Base-by-base conservation (phyloP, 2,329 filamentous ascomycete genomes). In the Colletotrichum horii region DNA sequence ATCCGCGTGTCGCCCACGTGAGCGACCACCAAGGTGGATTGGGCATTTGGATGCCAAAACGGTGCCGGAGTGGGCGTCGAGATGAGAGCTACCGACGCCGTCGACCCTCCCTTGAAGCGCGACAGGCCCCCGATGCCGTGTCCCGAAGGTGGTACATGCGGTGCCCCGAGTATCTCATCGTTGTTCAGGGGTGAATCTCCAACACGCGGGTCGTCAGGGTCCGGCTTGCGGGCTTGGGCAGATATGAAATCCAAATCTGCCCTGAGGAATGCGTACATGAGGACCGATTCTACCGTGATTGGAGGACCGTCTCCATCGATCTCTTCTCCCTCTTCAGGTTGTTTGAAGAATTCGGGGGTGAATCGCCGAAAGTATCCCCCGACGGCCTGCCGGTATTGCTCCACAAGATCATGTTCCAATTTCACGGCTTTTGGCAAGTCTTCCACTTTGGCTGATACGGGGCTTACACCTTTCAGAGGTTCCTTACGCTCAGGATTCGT, bases 281-380 rank as follows among this genome's bases (percentile, higher is more conserved):
- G 88, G 43, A 98, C 92, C 1, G 94, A 92, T 81, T 96, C 94
- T 76, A 96, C 91, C 16, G 92, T 92, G 43, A 93, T 88, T 16
- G 89, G 83, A 16, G 81, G 80, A 36, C 84, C 81, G 30, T 80
- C 79, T 7, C 16, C 36, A n/a, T 52, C 58, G 62, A 12, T 8
- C 6, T 79, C 64, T 8, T 65, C 56, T 9, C 38, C 48, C 15
- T 83, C 76, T 22, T 81, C 80, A 15, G 86, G 83, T 16, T 88
- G 78, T 70, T 85, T 83, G 79, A 98, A 98, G 83, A 94, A 90
- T 64, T 94, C 90, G 0, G 97, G 96, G 79, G 92, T 93, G 86
- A 98, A 98, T 58, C 97, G 93, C 75, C 94, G 92, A 82, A 98
- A 99, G 85, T 99, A 99, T 36, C 97, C 97, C 64, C 97, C 97